Base-by-base conservation (phyloP, 164 flowering plant species). In the Vitis cinerea region DNA sequence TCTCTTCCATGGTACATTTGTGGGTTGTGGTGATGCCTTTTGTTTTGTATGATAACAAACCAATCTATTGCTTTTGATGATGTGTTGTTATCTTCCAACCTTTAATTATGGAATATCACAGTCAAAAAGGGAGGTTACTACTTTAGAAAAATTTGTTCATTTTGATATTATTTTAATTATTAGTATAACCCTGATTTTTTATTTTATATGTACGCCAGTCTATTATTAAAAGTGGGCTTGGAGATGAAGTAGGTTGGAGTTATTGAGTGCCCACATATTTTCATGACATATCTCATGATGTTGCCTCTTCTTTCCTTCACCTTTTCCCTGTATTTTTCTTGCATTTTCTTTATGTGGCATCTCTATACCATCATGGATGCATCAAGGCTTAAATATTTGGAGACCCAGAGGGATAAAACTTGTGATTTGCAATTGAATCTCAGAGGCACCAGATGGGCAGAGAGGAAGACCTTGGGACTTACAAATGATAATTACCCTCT, bases 1-100 rank as follows among this genome's bases (percentile, higher is more conserved):
- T 85, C 63, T 80, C 82, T 75, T 51, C 82, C 84, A 81, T 84
- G 77, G 67, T 51, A 30, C 7, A 57, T 47, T 27, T 16, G 52
- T 51, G 10, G 65, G 5, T 16, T 50, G 57, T 61, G 47, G 63
- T 53, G 60, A 64, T 63, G 48, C 30, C 17, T 30, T 68, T 9
- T 6, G 29, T 8, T 51, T 69, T 61, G 65, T 68, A 31, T 68
- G 70, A 66, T 61, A 51, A 65, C 47, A 55, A 69, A 71, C 74
- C 78, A 73, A 69, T 63, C 67, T 72, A 55, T 19, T 50, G 71
- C 74, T 55, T 69, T 66, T 54, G 60, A 27, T 27, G 64, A 31
- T 64, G 17, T 69, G 27, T 51, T 59, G 11, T 61, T 67, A 15
- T 44, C 48, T 57, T 58, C 47, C 14, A 9, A 14, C 10, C 23